These are phyloP conservation scores for Phytophthora tentaculata DNA, from an alignment of 352 stramenopile species.

Conservation along the genomic window DNA sequence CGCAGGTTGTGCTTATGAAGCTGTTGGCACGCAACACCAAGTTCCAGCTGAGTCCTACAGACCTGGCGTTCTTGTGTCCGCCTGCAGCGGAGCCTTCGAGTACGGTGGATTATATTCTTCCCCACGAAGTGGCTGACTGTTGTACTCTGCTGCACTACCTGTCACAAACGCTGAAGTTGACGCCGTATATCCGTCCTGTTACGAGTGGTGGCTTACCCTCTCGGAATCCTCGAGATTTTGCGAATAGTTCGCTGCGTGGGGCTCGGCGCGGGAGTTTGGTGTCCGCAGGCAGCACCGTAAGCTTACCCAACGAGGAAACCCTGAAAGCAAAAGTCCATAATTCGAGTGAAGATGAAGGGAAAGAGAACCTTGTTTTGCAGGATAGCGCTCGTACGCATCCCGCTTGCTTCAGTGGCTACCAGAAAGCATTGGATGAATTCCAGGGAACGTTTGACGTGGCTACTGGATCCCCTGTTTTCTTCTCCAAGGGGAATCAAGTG, in stretches of 20 bases:
- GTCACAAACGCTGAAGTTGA: slow-evolving; percentile 62
- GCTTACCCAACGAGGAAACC: slow-evolving; percentile 30
- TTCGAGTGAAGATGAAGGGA: slow-evolving; percentile 7
- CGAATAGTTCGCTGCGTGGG: slow-evolving; percentile 19
- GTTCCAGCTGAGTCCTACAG: slow-evolving; percentile 78
- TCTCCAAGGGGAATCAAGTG: slow-evolving; percentile 7
- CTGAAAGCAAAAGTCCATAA: slow-evolving; percentile 15
- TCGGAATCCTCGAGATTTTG: slow-evolving; percentile 25
- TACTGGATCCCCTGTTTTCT: slow-evolving; percentile 39
- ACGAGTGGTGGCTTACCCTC: slow-evolving; percentile 28
- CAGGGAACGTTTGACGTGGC: slow-evolving; percentile 36
- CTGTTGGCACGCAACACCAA: slow-evolving; percentile 84
- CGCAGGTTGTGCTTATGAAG: slow-evolving; percentile 89
- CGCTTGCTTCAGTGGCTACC: slow-evolving; percentile 38
- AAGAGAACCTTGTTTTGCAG: not conserved
- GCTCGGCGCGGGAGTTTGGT: slow-evolving; percentile 31
- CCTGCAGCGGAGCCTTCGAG: slow-evolving; percentile 46
- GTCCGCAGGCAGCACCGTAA: slow-evolving; percentile 29
- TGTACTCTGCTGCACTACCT: slow-evolving; percentile 59
- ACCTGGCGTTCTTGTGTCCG: slow-evolving; percentile 83
- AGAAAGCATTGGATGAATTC: slow-evolving; percentile 17
- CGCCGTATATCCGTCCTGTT: slow-evolving; percentile 64
- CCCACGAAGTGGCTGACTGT: slow-evolving; percentile 42
- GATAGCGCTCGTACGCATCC: slow-evolving; percentile 36
- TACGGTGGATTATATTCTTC: slow-evolving; percentile 53